Conservation (phyloP, 1,284 basidiomycete genomes). For the Volvariella surrecta region DNA sequence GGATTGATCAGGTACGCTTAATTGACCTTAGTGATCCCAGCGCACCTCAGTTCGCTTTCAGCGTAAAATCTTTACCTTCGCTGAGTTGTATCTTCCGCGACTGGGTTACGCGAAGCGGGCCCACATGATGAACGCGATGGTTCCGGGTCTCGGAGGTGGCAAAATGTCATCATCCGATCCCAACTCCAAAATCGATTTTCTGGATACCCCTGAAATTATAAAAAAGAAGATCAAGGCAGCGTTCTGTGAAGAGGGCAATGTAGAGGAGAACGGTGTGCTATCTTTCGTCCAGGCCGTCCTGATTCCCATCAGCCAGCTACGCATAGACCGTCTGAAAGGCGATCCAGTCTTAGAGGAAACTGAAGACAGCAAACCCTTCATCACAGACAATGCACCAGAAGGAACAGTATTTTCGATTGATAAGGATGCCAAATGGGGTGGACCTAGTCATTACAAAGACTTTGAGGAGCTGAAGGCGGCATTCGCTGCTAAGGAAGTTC, state of each 20-base stretch:
- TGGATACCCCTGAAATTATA: conserved; percentile 80
- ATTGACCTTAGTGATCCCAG: conserved; percentile 1
- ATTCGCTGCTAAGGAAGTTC: conserved; percentile 71
- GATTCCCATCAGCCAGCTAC: conserved; percentile 80
- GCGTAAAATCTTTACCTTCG: conserved; percentile 99
- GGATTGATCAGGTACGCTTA: conserved; percentile 80
- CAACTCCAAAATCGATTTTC: conserved; percentile 96
- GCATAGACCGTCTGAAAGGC: conserved; percentile 46
- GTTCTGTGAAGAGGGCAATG: conserved; percentile 92
- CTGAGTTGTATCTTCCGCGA: conserved; percentile 89
- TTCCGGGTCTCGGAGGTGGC: conserved; percentile 89
- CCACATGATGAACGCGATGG: conserved; percentile 98
- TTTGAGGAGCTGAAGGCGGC: conserved; percentile 70
- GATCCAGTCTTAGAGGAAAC: conserved; percentile 32
- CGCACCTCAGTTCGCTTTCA: conserved; percentile 21
- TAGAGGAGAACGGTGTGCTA: conserved; percentile 86
- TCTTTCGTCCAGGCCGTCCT: conserved; percentile 86
- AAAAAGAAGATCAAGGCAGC: conserved; percentile 90
- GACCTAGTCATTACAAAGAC: conserved; percentile 65
- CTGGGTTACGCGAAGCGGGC: conserved; percentile 94
- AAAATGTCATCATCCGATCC: conserved; percentile 99
- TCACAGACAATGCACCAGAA: conserved; percentile 60
- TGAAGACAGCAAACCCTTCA: conserved; percentile 53
- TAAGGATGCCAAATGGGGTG: conserved; percentile 80
- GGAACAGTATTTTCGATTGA: conserved; percentile 80